These are phyloP conservation scores for Talaromyces albobiverticillius DNA, from an alignment of 2,329 filamentous ascomycete genomes.

Conservation along the genomic window DNA sequence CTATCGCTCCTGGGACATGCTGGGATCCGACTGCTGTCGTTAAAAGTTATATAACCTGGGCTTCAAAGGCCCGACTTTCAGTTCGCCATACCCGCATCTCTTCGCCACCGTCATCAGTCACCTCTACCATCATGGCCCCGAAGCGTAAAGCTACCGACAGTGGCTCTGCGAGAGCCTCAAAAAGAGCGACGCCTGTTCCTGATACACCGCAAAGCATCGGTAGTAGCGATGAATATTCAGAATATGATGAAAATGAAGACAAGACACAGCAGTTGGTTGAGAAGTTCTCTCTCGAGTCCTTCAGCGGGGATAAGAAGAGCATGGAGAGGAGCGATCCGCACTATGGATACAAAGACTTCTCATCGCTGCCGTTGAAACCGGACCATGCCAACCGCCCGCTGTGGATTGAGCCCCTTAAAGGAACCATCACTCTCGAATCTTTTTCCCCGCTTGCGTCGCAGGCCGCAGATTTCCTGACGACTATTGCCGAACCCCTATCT, in stretches of 20 bases:
- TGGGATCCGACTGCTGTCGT: conserved; percentile 9
- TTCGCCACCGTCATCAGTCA: conserved; percentile 11
- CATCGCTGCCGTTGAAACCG: conserved; percentile 75
- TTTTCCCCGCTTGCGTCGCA: conserved; percentile 84
- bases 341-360: conserved; percentile 71
- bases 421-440: conserved; percentile 87
- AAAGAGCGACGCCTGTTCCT: conserved; percentile 47
- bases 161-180: conserved; percentile 46
- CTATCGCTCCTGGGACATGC: conserved; percentile 2
- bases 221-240: conserved; percentile 59
- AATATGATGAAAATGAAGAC: conserved; percentile 48
- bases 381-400: conserved; percentile 87
- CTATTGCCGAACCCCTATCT: conserved; percentile 89
- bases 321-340: conserved; percentile 50
- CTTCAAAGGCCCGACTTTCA: not conserved
- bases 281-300: conserved; percentile 53
- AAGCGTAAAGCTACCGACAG: conserved; percentile 53
- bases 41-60: not conserved
- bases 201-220: conserved; percentile 41
- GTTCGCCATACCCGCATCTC: not conserved
- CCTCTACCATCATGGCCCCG: conserved; percentile 54
- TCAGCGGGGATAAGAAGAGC: conserved; percentile 46
- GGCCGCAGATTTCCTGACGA: conserved; percentile 92
- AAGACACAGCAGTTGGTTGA: conserved; percentile 50
- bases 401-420: conserved; percentile 87